These are phyloP conservation scores for Kazachstania psychrophila DNA, from an alignment of 805 yeast species.

Conservation along the genomic window DNA sequence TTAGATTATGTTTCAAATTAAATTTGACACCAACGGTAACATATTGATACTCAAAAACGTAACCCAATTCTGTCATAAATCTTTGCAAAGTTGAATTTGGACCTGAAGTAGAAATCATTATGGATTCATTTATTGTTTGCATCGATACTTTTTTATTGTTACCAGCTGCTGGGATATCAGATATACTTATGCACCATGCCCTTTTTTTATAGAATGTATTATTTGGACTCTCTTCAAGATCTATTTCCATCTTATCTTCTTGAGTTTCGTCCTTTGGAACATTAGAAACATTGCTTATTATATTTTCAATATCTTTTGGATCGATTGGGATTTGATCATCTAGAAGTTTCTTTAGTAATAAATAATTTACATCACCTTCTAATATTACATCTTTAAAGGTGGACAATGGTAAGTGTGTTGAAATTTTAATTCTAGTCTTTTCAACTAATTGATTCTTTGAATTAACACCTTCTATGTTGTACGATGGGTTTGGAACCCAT, in stretches of 20 bases:
- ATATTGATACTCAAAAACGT: constrained; percentile 41
- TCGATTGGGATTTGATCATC: constrained; percentile 13
- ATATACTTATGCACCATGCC: constrained; percentile 53
- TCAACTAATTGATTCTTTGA: constrained; percentile 27
- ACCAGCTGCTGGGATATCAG: constrained; percentile 74
- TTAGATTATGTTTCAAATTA: constrained; percentile 23
- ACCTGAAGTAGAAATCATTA: constrained; percentile 25
- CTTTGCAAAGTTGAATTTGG: constrained; percentile 28
- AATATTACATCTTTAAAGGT: background rate
- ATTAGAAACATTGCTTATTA: constrained; percentile 1
- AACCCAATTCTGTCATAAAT: constrained; percentile 59
- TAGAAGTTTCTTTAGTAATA: constrained; percentile 12
- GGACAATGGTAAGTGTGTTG: constrained; percentile 18
- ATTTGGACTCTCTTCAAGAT: background rate
- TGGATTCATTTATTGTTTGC: constrained; percentile 57
- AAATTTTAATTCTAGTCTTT: constrained; percentile 23
- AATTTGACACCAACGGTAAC: constrained; percentile 25
- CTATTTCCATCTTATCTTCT: constrained; percentile 4
- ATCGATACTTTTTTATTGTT: constrained; percentile 45
- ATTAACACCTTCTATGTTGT: constrained; percentile 20
- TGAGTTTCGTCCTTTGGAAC: background rate
- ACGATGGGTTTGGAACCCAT: constrained; percentile 24
- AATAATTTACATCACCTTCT: constrained; percentile 10
- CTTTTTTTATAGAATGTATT: background rate
- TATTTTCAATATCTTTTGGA: constrained; percentile 1